Conservation (phyloP, 163 green algal genomes). For the Scenedesmus sp. region DNA sequence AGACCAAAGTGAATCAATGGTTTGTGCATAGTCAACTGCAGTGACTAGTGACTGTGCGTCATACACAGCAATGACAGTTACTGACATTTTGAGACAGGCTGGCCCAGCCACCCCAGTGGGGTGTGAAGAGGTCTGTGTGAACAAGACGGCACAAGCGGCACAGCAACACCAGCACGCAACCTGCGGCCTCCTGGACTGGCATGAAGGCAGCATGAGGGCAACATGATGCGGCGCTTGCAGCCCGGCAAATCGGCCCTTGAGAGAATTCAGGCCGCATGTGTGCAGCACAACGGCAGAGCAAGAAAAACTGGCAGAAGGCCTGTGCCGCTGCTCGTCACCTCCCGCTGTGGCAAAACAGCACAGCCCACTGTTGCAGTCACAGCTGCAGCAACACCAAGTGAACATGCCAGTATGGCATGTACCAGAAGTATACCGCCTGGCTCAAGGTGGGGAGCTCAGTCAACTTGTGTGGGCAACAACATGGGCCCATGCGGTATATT, state of each 20-base stretch:
- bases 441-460: no score
- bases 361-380: not conserved
- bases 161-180: no score
- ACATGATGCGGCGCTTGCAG: no score
- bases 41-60: not conserved
- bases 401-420: not conserved
- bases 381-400: not conserved
- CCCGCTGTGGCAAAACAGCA: not conserved
- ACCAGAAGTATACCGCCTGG: no score
- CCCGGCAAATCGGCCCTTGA: not conserved
- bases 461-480: no score
- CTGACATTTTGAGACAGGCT: not conserved
- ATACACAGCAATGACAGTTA: not conserved
- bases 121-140: no score
- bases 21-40: not conserved
- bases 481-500: no score
- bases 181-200: not conserved
- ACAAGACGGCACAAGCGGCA: no score
- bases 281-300: not conserved
- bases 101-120: no score
- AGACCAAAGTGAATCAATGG: not conserved
- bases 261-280: no score
- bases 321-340: not conserved
- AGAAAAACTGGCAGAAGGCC: not conserved
- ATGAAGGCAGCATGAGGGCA: not conserved